A percentile compares a stretch with the other conserved stretches of the same genome.
These are phyloP conservation scores for Clonostachys byssicola DNA, from an alignment of 2,329 filamentous ascomycete genomes.

Conservation along the genomic window DNA sequence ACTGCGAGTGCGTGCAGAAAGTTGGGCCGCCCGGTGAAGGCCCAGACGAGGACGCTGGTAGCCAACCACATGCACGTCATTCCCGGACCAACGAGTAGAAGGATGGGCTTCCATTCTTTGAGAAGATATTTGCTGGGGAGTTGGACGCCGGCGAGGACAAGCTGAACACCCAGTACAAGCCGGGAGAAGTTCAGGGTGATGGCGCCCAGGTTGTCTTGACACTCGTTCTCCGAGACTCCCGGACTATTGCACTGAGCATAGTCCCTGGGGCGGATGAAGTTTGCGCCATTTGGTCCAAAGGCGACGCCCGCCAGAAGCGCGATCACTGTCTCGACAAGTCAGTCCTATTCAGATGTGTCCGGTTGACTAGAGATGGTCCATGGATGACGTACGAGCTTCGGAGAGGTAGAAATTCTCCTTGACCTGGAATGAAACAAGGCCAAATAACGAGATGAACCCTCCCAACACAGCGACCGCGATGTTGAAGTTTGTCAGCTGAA, in stretches of 20 bases:
- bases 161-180: conserved; percentile 83
- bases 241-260: conserved; percentile 51
- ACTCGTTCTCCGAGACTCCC: conserved; percentile 14
- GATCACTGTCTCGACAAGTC: conserved; percentile 55
- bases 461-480: conserved; percentile 76
- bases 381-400: conserved; percentile 67
- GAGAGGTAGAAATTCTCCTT: conserved; percentile 91
- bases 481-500: conserved; percentile 75
- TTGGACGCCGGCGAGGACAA: conserved; percentile 85
- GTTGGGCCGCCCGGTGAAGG: conserved; percentile 62
- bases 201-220: conserved; percentile 54
- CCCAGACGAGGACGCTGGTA: conserved; percentile 78
- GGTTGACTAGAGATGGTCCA: neutral
- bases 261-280: conserved; percentile 70
- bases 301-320: conserved; percentile 74
- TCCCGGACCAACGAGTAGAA: conserved; percentile 73
- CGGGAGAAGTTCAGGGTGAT: conserved; percentile 83
- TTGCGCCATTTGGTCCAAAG: conserved; percentile 74
- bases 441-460: conserved; percentile 87
- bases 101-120: conserved; percentile 73
- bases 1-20: conserved; percentile 78
- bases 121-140: conserved; percentile 78
- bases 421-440: conserved; percentile 80
- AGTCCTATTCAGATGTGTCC: neutral
- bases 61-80: conserved; percentile 86